These are phyloP conservation scores for Gracilaria gracilis DNA, from an alignment of 23 red algal genomes.

Conservation along the genomic window DNA sequence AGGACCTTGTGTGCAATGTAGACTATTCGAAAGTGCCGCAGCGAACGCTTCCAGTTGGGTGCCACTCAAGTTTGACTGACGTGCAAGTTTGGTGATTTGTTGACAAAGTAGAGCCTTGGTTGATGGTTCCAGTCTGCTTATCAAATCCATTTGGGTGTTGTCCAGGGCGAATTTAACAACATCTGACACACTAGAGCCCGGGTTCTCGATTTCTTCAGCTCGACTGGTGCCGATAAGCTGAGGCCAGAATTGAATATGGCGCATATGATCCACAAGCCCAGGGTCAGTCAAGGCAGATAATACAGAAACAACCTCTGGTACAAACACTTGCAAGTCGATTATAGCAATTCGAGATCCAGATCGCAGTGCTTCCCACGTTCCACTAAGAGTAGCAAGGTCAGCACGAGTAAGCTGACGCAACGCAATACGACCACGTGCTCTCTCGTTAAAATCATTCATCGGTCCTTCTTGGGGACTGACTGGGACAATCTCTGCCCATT, in stretches of 20 bases:
- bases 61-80: conserved; percentile 5
- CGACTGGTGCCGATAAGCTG: conserved; percentile 23
- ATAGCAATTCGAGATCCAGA: conserved; percentile 35
- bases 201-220: background rate
- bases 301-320: conserved; percentile 57
- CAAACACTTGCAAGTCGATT: conserved; percentile 66
- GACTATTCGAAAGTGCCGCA: conserved; percentile 21
- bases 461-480: conserved; percentile 1
- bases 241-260: conserved; percentile 39
- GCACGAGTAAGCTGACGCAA: conserved; percentile 43
- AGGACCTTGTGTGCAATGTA: conserved; percentile 61
- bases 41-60: conserved; percentile 36
- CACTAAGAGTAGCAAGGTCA: conserved; percentile 37
- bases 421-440: conserved; percentile 35
- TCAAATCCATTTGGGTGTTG: conserved; percentile 15
- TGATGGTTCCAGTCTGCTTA: background rate
- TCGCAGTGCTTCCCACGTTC: conserved; percentile 21
- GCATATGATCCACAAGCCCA: conserved; percentile 29
- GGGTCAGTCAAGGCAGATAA: conserved; percentile 52
- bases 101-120: background rate
- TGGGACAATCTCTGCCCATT: conserved; percentile 71
- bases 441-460: conserved; percentile 18
- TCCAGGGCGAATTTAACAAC: conserved; percentile 7
- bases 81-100: conserved; percentile 1
- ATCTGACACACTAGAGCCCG: background rate